Evolutionary conservation across 176 grass and related monocot genomes (phyloP).

Genomic region (Dendrocalamus sinicus): DNA sequence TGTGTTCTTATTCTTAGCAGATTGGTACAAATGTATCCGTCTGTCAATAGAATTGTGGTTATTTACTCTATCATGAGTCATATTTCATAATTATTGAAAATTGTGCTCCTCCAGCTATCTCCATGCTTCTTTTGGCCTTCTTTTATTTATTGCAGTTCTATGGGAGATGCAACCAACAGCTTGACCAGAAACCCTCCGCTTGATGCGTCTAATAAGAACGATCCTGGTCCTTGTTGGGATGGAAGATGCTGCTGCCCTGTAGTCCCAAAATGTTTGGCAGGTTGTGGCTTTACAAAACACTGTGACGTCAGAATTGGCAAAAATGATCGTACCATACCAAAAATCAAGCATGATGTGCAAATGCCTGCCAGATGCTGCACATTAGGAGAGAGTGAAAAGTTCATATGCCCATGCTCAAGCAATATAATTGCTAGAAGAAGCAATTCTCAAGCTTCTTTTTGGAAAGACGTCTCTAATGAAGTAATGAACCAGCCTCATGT

Average conservation of each 20-base stretch:
- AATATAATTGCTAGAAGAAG: conserved; percentile 50
- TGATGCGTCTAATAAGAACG: conserved; percentile 56
- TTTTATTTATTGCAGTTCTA: conserved; percentile 56
- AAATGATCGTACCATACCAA: conserved; percentile 42
- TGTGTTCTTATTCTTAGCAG: neutral
- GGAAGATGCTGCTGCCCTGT: conserved; percentile 56
- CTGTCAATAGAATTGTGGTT: neutral
- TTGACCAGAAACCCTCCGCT: conserved; percentile 34
- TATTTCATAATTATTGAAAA: conserved; percentile 31
- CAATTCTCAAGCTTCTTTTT: conserved; percentile 43
- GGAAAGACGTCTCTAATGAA: conserved; percentile 62
- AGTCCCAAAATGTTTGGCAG: conserved; percentile 50
- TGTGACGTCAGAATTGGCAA: conserved; percentile 47
- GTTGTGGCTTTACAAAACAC: conserved; percentile 47
- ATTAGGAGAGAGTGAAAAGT: conserved; percentile 51
- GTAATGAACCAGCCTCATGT: conserved; percentile 33
- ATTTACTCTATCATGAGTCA: neutral
- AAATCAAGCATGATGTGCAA: conserved; percentile 32
- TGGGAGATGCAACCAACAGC: conserved; percentile 46
- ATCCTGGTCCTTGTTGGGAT: conserved; percentile 40
- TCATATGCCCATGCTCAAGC: conserved; percentile 60
- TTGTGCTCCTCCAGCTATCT: conserved; percentile 30
- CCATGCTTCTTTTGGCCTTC: conserved; percentile 33
- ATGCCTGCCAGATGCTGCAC: conserved; percentile 48
- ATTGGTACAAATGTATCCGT: neutral